Percentiles rank a stretch among this genome's conserved stretches.
These are phyloP conservation scores for Paracamarosporium sp. DNA, from an alignment of 2,329 filamentous ascomycete species.

Conservation along the genomic window DNA sequence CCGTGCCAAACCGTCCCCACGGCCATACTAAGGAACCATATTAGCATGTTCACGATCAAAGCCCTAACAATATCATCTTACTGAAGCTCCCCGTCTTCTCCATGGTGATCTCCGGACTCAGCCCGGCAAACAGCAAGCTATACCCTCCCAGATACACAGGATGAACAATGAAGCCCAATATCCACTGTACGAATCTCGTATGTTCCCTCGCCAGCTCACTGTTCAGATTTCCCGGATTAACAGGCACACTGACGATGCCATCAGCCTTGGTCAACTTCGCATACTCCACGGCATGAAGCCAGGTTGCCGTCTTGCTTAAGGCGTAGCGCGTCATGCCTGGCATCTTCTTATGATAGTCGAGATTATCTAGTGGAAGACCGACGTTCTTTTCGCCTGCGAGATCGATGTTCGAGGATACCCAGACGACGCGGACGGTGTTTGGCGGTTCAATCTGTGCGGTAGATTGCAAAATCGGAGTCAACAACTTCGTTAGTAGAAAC, in stretches of 20 bases:
- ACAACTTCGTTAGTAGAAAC: constrained; percentile 41
- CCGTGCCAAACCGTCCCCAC: neutral
- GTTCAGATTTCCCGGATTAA: constrained; percentile 46
- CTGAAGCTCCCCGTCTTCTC: neutral
- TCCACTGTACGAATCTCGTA: neutral
- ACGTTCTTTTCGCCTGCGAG: constrained; percentile 10
- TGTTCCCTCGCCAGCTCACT: constrained; percentile 27
- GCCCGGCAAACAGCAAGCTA: neutral
- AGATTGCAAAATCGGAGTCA: constrained; percentile 34
- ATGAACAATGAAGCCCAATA: neutral
- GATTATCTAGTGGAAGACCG: constrained; percentile 1
- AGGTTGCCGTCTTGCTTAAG: constrained; percentile 20
- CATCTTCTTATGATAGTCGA: neutral
- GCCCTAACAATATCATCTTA: no score
- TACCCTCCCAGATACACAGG: neutral
- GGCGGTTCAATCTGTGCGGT: constrained; percentile 26
- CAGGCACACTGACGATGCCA: constrained; percentile 14
- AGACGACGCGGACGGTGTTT: constrained; percentile 27
- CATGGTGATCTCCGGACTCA: neutral
- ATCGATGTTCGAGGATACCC: constrained; percentile 9
- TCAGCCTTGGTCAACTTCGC: constrained; percentile 6
- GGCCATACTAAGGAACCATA: neutral
- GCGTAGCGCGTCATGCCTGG: constrained; percentile 10
- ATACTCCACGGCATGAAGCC: constrained; percentile 20
- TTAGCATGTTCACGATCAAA: neutral